Percentiles rank a stretch among this genome's conserved stretches.
Evolutionary conservation across 495 filamentous ascomycete genomes (phyloP).

Genomic region (Podospora appendiculata): DNA sequence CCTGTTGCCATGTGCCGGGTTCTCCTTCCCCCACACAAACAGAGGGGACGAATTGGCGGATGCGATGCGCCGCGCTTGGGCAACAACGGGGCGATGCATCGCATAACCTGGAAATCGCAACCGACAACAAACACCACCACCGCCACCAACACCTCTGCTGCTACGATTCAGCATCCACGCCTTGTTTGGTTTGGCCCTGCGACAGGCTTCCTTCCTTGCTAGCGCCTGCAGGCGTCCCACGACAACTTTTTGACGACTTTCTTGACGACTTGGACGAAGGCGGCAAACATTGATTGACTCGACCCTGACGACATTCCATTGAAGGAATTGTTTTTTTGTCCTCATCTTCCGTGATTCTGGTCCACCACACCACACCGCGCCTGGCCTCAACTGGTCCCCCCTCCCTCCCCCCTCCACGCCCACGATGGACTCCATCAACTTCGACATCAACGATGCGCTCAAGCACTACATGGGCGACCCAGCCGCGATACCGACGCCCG

Average conservation of each 20-base stretch:
- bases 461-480: conserved; percentile 95
- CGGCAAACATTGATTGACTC: too few relatives aligned
- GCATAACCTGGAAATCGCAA: not conserved
- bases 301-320: too few relatives aligned
- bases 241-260: not conserved
- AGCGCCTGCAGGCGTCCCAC: conserved; percentile 8
- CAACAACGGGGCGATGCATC: too few relatives aligned
- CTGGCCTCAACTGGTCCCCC: too few relatives aligned
- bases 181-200: not conserved
- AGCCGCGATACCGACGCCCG: conserved; percentile 69
- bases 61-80: too few relatives aligned
- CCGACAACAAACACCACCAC: conserved; percentile 1
- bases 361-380: too few relatives aligned
- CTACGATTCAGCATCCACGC: too few relatives aligned
- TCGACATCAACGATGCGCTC: conserved; percentile 92
- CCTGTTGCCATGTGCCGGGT: conserved; percentile 40
- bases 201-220: conserved; percentile 3
- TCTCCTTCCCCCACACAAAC: conserved; percentile 8
- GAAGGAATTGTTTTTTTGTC: too few relatives aligned
- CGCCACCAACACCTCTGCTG: not conserved
- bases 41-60: not conserved
- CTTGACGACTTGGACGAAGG: too few relatives aligned
- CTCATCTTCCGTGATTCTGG: too few relatives aligned
- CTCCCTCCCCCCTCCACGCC: not conserved
- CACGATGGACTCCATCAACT: conserved; percentile 70